Base-by-base conservation (phyloP, 148 eudicot species). In the Arbutus unedo region DNA sequence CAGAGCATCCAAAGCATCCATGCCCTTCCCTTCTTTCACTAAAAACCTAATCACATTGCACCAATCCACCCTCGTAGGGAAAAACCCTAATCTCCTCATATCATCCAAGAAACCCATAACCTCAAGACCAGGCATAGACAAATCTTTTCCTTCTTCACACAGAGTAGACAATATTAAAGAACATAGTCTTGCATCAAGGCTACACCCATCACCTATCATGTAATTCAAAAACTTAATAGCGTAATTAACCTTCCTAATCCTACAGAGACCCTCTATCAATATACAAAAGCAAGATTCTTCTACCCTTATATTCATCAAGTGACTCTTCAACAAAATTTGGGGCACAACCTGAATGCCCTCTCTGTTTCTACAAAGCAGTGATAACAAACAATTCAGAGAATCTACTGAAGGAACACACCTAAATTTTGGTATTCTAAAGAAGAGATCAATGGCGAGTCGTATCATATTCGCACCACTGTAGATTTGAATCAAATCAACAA, bases 401-500 rank as follows among this genome's bases (percentile, higher is more conserved):
- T 86, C 81, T 2, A 85, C 90, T 68, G 91, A 85, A 57, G 91
- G 91, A 62, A 76, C 87, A 64, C 95, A 92, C 82, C 93, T 91
- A 82, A 87, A 91, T 8, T 78, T 78, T 19, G 93, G 92, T 16
- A 90, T 87, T 68, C 87, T 88, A 66, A 85, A 90, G 78, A 92
- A 92, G 76, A 91, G 79, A 64, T 91, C 90, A 82, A 92, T 78
- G n/a, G 91, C 91, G 16, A 89, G 90, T 45, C 66, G 43, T 45
- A 89, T 43, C 89, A 81, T 76, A 72, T 80, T 76, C 10, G 55
- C 78, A 50, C 78, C 48, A 1, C 95, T 92, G 80, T 86, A 91
- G 82, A 83, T 84, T 88, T 85, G 85, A 79, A 92, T 91, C 91
- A 92, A 88, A 84, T 92, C 89, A 41, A 86, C 82, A 59, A 92